Conservation (phyloP, 176 grass and related monocot species). For the Leersia perrieri region DNA sequence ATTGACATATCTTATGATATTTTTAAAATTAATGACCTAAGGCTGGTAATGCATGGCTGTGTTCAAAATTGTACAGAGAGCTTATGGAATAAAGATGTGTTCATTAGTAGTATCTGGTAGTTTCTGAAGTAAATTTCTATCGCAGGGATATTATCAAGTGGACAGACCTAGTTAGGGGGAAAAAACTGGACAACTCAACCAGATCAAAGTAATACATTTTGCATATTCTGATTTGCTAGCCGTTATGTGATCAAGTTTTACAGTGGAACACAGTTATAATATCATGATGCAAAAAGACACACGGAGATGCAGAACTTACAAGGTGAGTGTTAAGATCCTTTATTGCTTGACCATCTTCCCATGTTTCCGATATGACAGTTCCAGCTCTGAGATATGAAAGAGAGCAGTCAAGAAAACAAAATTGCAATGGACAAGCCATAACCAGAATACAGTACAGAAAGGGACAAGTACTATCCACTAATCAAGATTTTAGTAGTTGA, state of each 20-base stretch:
- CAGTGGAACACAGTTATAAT: neutral
- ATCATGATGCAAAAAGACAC: neutral
- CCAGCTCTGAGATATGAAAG: conserved; percentile 67
- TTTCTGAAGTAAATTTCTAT: neutral
- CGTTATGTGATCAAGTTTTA: conserved; percentile 12
- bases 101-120: neutral
- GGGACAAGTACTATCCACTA: neutral
- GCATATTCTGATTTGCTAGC: too few relatives aligned
- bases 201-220: conserved; percentile 22
- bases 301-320: conserved; percentile 47
- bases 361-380: conserved; percentile 95
- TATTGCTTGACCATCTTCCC: conserved; percentile 98
- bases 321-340: conserved; percentile 96
- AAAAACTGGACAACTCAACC: neutral
- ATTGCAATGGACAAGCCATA: neutral
- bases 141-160: conserved; percentile 3
- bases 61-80: conserved; percentile 6
- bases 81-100: conserved; percentile 5
- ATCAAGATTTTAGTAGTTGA: neutral
- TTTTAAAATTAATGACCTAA: neutral
- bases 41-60: conserved; percentile 1
- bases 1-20: conserved; percentile 14
- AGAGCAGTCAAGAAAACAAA: conserved; percentile 10
- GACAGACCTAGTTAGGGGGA: neutral
- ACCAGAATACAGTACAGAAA: neutral